These are phyloP conservation scores for Epicoccum nigrum DNA, from an alignment of 2,329 filamentous ascomycete species.

Conservation along the genomic window DNA sequence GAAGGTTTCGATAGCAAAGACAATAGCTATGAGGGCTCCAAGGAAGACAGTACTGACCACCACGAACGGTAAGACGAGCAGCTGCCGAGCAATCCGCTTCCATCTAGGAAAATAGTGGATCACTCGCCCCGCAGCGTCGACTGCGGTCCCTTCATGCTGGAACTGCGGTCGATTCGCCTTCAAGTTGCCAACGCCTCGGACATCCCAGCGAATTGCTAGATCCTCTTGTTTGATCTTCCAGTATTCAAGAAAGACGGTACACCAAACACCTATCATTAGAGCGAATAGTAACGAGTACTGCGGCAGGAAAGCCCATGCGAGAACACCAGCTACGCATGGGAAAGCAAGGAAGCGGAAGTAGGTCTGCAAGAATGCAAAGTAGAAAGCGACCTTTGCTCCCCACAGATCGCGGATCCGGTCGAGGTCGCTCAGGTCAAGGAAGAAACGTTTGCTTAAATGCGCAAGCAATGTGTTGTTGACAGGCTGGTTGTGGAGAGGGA, in stretches of 20 bases:
- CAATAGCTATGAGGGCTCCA: constrained; percentile 33
- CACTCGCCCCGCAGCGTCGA: constrained; percentile 35
- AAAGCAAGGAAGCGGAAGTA: constrained; percentile 42
- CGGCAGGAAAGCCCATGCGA: constrained; percentile 39
- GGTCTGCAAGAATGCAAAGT: constrained; percentile 45
- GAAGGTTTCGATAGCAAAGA: constrained; percentile 42
- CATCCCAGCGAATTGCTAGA: constrained; percentile 42
- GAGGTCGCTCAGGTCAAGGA: constrained; percentile 70
- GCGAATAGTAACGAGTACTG: constrained; percentile 43
- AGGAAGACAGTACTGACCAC: constrained; percentile 36
- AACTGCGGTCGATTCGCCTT: constrained; percentile 42
- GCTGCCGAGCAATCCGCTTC: constrained; percentile 38
- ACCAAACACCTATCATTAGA: constrained; percentile 41
- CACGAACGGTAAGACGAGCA: constrained; percentile 41
- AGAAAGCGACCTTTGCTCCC: constrained; percentile 67
- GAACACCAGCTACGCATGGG: constrained; percentile 37
- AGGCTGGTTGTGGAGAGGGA: constrained; percentile 76
- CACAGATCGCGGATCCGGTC: constrained; percentile 77
- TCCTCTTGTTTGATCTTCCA: constrained; percentile 45
- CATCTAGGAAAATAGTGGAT: constrained; percentile 38
- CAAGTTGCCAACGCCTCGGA: constrained; percentile 37
- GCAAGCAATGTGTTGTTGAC: constrained; percentile 80
- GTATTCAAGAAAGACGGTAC: constrained; percentile 44
- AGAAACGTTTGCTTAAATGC: constrained; percentile 74
- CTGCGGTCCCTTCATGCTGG: constrained; percentile 28